A percentile compares a stretch with the other conserved stretches of the same genome.
Conservation (phyloP, 2,329 filamentous ascomycete species). For the Coniochaeta sp. region DNA sequence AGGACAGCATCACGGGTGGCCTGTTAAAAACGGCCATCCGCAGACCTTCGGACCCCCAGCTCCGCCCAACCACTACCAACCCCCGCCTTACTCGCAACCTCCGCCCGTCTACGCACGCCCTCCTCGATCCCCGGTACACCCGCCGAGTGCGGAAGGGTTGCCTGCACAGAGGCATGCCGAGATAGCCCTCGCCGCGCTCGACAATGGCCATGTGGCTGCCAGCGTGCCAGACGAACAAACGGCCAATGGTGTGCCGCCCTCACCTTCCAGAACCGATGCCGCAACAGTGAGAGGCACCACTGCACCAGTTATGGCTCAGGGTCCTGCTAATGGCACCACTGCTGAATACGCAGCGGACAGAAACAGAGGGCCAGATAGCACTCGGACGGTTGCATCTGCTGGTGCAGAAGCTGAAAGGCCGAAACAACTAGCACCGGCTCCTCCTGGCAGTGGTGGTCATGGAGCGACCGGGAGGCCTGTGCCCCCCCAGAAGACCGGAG, state of each 20-base stretch:
- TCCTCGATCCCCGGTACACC: not conserved
- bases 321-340: not conserved
- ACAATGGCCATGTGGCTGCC: not conserved
- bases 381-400: not conserved
- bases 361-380: not conserved
- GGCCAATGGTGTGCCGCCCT: not conserved
- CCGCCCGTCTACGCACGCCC: not conserved
- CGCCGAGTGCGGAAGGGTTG: not conserved
- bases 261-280: not conserved
- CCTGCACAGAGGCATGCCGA: not conserved
- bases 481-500: conserved; percentile 11
- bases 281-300: not conserved
- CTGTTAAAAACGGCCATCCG: not conserved
- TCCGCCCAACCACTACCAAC: not conserved
- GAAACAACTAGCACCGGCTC: not conserved
- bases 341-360: not conserved
- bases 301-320: not conserved
- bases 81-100: not conserved
- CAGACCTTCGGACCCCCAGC: not conserved
- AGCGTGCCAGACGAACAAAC: not conserved
- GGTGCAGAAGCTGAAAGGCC: not conserved
- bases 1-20: not conserved
- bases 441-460: not conserved
- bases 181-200: not conserved
- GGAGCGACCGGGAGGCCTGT: not conserved